Base-by-base conservation (phyloP, 2,329 filamentous ascomycete genomes). In the Diaporthe longicolla region DNA sequence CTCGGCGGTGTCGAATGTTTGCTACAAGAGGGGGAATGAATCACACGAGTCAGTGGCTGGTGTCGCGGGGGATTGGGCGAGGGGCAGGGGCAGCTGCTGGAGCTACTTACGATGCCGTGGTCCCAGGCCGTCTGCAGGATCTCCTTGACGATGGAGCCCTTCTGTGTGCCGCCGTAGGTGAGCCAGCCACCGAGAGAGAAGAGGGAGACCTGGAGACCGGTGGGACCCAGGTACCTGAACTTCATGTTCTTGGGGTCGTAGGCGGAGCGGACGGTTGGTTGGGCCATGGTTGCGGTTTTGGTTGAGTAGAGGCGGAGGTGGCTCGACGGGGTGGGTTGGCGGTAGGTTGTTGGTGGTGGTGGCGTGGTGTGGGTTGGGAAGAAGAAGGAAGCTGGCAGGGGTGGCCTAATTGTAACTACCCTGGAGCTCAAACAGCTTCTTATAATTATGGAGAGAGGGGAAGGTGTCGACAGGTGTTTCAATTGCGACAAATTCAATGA, bases 171-270 rank as follows among this genome's bases (percentile, higher is more conserved):
- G 71, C 93, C 93, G 77, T 94, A 94, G 0, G 93, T 95, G 70
- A 95, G 86, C 92, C 91, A 92, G 77, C 91, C 90, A 74, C 91
- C 93, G 3, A 95, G 86, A 2, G 91, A 92, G 76, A 95, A 92
- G 59, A 91, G 88, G 37, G 93, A 95, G 45, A 95, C 92, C 81
- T 94, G 91, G 24, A 95, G 87, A 71, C 93, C 93, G 21, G 92
- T 93, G 52, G 89, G 89, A 79, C 93, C 93, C 10, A 94, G 87
- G 83, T 90, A 91, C 77, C 93, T 91, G 83, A 94, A 94, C 79
- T 92, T 87, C 93, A 94, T 94, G 75, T 85, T 83, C 74, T 75
- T 75, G 26, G 74, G 74, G 43, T 75, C 71, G 29, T 4, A 84
- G 82, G 11, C 84, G 76, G 69, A 78, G 70, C 52, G 76, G 35